Conservation (phyloP, 176 grass and related monocot species). For the Carex littledalei region DNA sequence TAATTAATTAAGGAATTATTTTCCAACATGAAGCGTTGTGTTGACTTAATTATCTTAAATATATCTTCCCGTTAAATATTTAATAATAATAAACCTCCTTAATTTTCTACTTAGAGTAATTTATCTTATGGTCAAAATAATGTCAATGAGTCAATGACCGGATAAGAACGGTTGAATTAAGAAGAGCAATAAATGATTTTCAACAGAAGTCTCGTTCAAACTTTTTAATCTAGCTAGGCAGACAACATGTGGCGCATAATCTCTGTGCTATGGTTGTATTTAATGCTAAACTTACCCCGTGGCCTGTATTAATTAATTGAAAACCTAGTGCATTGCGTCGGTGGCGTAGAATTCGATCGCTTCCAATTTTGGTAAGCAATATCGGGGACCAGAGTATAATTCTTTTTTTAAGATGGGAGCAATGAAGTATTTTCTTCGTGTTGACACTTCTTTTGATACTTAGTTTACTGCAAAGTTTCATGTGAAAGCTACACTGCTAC, state of each 20-base stretch:
- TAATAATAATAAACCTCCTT: too few species aligned
- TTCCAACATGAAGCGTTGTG: too few species aligned
- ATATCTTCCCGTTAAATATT: too few species aligned
- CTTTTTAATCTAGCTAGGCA: not conserved
- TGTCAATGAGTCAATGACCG: not conserved
- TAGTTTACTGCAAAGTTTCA: not conserved
- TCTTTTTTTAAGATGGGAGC: not conserved
- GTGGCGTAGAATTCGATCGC: not conserved
- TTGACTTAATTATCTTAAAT: too few species aligned
- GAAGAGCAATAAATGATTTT: not conserved
- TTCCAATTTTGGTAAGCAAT: not conserved
- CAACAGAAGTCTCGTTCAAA: not conserved
- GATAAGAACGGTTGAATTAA: not conserved
- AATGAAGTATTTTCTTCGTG: not conserved
- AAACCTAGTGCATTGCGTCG: not conserved
- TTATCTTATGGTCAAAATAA: not conserved
- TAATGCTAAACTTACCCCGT: not conserved
- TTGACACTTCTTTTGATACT: not conserved
- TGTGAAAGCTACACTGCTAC: not conserved
- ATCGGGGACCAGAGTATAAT: not conserved
- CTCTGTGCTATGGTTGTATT: not conserved
- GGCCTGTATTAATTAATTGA: not conserved
- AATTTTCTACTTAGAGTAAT: not conserved
- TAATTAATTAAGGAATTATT: too few species aligned
- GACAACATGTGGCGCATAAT: not conserved